Conservation (phyloP, 805 yeast species). For the Ogataea paradorogensis region DNA sequence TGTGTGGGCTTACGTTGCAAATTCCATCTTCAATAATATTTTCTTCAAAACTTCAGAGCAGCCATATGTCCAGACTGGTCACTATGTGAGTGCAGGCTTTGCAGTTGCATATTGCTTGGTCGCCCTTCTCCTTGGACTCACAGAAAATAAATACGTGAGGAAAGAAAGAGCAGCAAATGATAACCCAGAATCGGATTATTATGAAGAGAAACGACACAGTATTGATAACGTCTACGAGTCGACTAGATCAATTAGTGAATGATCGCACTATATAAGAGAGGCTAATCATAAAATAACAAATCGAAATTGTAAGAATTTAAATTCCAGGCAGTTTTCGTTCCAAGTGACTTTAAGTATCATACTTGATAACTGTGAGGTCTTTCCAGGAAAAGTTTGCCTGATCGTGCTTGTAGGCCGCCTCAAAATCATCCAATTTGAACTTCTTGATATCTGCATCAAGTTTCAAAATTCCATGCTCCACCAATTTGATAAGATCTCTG, state of each 20-base stretch:
- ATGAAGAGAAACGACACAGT: background rate
- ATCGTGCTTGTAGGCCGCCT: conserved; percentile 1
- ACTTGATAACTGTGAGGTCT: background rate
- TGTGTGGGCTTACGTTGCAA: conserved; percentile 20
- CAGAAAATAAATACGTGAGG: conserved; percentile 13
- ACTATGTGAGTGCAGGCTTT: conserved; percentile 23
- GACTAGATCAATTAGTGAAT: background rate
- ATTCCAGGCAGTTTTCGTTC: too few relatives aligned
- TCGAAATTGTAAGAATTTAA: too few relatives aligned
- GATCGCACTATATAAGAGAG: too few relatives aligned
- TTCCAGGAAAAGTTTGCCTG: background rate
- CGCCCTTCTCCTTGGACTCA: conserved; percentile 10
- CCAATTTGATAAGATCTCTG: conserved; percentile 2
- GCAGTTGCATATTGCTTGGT: conserved; percentile 9
- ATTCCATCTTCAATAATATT: conserved; percentile 18
- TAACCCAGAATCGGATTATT: background rate
- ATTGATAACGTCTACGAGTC: background rate
- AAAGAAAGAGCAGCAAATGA: background rate
- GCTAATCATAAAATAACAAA: too few relatives aligned
- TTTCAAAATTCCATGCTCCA: conserved; percentile 6
- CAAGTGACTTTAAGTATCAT: background rate
- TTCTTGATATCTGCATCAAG: conserved; percentile 1
- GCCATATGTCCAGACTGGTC: conserved; percentile 19
- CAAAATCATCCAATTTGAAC: conserved; percentile 3
- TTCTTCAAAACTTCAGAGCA: conserved; percentile 20